Base-by-base conservation (phyloP, 2,329 filamentous ascomycete genomes). In the Cladosporium sp. region DNA sequence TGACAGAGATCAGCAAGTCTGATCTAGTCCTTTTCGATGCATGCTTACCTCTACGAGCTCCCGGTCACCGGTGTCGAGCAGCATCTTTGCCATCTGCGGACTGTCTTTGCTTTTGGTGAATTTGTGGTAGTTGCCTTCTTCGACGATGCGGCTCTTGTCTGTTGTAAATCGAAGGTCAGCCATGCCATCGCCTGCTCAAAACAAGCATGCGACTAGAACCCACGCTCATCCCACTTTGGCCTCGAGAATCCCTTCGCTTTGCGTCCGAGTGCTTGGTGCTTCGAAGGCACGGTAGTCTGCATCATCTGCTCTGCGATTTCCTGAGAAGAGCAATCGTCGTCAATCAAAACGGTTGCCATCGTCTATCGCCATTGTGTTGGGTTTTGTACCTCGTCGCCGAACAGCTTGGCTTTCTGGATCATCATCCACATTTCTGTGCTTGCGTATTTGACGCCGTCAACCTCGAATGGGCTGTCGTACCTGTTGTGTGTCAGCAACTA, bases 21-120 rank as follows among this genome's bases (percentile, higher is more conserved):
- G 7, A 38, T 37, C 17, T 25, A 9, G 25, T 25, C 7, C 2
- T n/a, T 42, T 4, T 19, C 38, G 6, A 9, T 6, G 9, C 5
- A 36, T 19, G 59, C 80, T 80, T 34, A 84, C 84, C 73, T 87
- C 86, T 2, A 88, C 83, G 20, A 89, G 67, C 70, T 86, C 81
- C 47, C 80, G 74, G 5, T 84, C 79, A 0, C 82, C 84, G 1
- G 87, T 89, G 7, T 68, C 76, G 43, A 88, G 69, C 61, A 90
- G 66, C 72, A 75, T 69, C 28, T 70, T 72, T 51, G 71, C 74
- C 64, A 88, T 68, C 15, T 73, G 73, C 5, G 71, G 69, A 2
- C 77, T 74, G n/a, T 74, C 66, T 11, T 72, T 64, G 15, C 65
- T 65, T n/a, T 68, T 66, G 3, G 78, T 82, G 64, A 88, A 88